Evolutionary conservation across 2,329 filamentous ascomycete species (phyloP).

Genomic region (Zelopaecilomyces penicillatus): DNA sequence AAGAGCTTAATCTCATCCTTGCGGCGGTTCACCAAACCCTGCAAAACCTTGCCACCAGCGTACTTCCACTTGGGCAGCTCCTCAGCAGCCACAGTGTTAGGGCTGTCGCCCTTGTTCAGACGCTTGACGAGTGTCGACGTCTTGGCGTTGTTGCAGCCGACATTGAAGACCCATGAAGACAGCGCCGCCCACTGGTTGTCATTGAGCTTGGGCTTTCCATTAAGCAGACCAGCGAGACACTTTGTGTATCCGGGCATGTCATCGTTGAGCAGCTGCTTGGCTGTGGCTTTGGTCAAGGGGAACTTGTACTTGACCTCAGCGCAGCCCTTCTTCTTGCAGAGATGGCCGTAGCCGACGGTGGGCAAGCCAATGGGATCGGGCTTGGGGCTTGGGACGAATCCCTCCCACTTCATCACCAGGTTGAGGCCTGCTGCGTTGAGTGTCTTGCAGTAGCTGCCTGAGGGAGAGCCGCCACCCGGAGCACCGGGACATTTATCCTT

Average conservation of each 20-base stretch:
- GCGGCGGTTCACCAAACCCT: conserved; percentile 33
- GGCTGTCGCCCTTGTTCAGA: conserved; percentile 35
- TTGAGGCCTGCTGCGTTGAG: not conserved
- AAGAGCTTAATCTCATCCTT: conserved; percentile 34
- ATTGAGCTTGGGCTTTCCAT: conserved; percentile 21
- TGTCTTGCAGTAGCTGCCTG: not conserved
- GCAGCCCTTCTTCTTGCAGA: conserved; percentile 33
- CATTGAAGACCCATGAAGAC: conserved; percentile 43
- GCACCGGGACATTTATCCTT: conserved; percentile 1
- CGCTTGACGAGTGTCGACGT: conserved; percentile 32
- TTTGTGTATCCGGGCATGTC: conserved; percentile 21
- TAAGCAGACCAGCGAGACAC: conserved; percentile 28
- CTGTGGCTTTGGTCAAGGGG: conserved; percentile 33
- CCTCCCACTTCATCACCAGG: not conserved
- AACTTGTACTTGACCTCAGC: conserved; percentile 37
- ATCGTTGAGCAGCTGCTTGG: conserved; percentile 28
- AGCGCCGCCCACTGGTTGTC: conserved; percentile 45
- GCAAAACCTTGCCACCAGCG: conserved; percentile 29
- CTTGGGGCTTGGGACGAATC: conserved; percentile 9
- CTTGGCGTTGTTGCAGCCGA: conserved; percentile 34
- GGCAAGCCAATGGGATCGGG: conserved; percentile 36
- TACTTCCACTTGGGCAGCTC: conserved; percentile 42
- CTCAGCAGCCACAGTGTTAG: conserved; percentile 31
- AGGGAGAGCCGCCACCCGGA: not conserved
- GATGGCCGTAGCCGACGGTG: conserved; percentile 44